Evolutionary conservation across 2,329 filamentous ascomycete species (phyloP).

Genomic region (Sporothrix brunneoviolacea): DNA sequence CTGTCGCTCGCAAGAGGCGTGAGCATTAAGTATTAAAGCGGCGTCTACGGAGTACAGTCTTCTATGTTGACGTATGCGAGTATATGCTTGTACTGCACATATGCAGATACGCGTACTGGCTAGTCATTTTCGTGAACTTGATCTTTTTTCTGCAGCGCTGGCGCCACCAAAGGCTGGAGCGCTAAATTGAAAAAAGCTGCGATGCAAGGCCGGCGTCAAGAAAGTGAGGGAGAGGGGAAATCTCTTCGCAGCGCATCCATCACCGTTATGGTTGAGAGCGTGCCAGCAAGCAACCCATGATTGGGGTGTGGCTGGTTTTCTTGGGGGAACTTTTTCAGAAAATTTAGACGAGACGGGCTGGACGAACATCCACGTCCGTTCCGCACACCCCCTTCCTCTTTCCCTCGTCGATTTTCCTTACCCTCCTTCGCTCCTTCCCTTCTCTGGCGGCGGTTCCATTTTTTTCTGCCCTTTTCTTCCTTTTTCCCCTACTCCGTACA

Average conservation of each 20-base stretch:
- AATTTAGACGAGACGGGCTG: not conserved
- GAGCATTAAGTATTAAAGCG: too few species aligned
- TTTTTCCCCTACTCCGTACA: too few species aligned
- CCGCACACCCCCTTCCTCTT: not conserved
- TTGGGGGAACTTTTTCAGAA: not conserved
- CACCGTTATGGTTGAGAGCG: too few species aligned
- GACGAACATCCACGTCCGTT: not conserved
- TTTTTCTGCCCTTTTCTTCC: too few species aligned
- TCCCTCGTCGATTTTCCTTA: not conserved
- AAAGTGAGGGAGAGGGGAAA: not conserved
- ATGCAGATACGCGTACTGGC: not conserved
- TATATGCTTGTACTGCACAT: too few species aligned
- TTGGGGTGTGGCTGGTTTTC: not conserved
- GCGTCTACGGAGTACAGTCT: too few species aligned
- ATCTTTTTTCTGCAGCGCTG: not conserved
- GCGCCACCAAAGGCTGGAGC: not conserved
- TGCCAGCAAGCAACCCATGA: not conserved
- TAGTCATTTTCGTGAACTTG: not conserved
- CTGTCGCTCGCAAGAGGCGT: too few species aligned
- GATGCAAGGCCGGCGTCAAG: too few species aligned
- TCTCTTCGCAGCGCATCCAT: not conserved
- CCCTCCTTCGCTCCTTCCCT: not conserved
- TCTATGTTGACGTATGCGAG: too few species aligned
- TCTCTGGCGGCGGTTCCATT: not conserved
- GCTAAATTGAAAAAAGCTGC: not conserved